Evolutionary conservation across 176 grass and related monocot genomes (phyloP), one percentile per base, ranked within the genome.

Genomic region (Carex parvula): DNA sequence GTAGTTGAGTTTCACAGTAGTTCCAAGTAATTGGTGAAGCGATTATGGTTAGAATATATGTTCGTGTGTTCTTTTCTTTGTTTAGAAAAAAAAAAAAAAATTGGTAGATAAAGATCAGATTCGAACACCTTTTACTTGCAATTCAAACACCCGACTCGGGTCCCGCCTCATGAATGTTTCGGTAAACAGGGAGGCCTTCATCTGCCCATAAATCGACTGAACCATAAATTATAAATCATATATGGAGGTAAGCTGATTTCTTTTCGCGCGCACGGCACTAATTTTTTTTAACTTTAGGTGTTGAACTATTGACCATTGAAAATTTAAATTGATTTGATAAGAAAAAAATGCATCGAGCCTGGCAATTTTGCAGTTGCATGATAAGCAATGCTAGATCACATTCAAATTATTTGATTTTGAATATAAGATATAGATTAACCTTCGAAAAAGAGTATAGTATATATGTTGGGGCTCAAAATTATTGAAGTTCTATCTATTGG

Each of bases 101-200:
- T 30, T 21, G n/a, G 14, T 30, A 22, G 7, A 12, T 48, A 21
- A 72, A 73, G 26, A 44, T 71, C 68, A 46, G 0, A 70, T 44
- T 7, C 16, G 7, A 15, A 26, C 1, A 58, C 55, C 10, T 17
- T 69, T 18, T 39, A 69, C 65, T 67, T 69, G 65, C 65, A 69
- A 15, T 26, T 26, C 26, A 29, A 29, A 35, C 33, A 35, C 33
- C 3, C 33, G 33, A 35, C 33, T 35, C 33, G 3, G 33, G 33
- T 35, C 33, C 33, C 33, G 33, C 33, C 33, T 35, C 33, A 35
- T 81, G 15, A 33, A 67, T 84, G 13, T 92, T 69, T 83, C n/a
- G 33, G 26, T 63, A 37, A 81, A 82, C 80, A 97, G 92, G 67
- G 81, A 92, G 92, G 52, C 84, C 88, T 67, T 70, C 84, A 42